Base-by-base conservation (phyloP, 106 monocot genomes). In the Chionographis japonica region DNA sequence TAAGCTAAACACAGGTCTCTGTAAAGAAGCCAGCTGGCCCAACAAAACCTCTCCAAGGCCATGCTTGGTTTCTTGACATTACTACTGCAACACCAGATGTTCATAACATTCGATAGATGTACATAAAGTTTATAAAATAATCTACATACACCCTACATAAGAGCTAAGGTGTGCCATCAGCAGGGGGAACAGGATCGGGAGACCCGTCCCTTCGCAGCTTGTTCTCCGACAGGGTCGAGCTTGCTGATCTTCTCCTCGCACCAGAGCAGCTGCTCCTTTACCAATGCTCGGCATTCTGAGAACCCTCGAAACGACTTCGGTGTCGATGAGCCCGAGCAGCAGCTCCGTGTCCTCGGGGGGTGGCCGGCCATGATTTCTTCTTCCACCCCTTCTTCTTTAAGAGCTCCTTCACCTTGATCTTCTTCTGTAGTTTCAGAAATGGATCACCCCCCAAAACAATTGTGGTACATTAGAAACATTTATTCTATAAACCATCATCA, bases 231-330 rank as follows among this genome's bases (percentile, higher is more conserved):
- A 89, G 39, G 39, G 69, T 86, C 84, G 2, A 95, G 66, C 74
- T 92, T 95, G 82, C 95, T 86, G 88, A 95, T 88, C 84, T 95
- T 95, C 76, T 95, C 95, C 61, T 95, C 97, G 20, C 92, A 97
- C 97, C 97, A 97, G 13, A 97, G 74, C 56, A 92, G 50, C 78
- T 97, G 86, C 78, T 97, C 97, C 97, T 65, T 89, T 90, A 27
- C 83, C 87, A 14, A 92, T 69, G 38, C 39, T 76, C 8, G 60
- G 76, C 92, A 97, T 86, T 52, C 92, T 82, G 61, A 97, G 65
- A 52, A 97, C 97, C 85, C 89, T 84, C 0, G 78, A 75, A 6
- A 87, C 72, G 8, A 90, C 84, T 81, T 80, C 83, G 16, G 92
- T 76, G 78, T 95, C 94, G 12, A 90, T 85, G 20, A 88, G 74